phyloP scores from a whole-genome alignment of 2,329 filamentous ascomycete species.

The Plenodomus biglobosus region DNA sequence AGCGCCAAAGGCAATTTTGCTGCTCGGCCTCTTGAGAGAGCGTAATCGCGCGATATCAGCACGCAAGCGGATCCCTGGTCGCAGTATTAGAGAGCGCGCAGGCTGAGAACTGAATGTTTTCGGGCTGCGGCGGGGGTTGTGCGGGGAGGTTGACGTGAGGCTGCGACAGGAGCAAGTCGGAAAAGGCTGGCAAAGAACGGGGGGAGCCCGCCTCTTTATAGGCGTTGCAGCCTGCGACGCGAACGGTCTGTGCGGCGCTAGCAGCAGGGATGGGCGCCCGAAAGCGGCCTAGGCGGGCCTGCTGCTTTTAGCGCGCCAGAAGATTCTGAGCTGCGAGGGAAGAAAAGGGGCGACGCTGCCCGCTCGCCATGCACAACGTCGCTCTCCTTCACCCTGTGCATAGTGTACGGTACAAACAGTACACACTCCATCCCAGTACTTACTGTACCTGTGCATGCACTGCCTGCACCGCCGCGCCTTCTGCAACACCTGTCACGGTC shows the following conservation, averaged over 20 bases:
- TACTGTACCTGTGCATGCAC: too few relatives aligned
- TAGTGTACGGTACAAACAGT: too few relatives aligned
- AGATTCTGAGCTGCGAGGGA: slow-evolving; percentile 27
- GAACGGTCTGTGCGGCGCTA: slow-evolving; percentile 13
- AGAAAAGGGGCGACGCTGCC: slow-evolving; percentile 25
- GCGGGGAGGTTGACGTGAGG: slow-evolving; percentile 28
- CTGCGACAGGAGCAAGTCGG: slow-evolving; percentile 32
- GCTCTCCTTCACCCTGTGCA: slow-evolving; percentile 15
- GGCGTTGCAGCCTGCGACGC: slow-evolving; percentile 12
- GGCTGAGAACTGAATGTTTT: slow-evolving; percentile 27
- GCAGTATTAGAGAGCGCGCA: slow-evolving; percentile 39
- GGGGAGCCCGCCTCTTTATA: slow-evolving; percentile 30
- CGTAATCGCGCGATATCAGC: slow-evolving; percentile 31
- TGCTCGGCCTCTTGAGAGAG: slow-evolving; percentile 33
- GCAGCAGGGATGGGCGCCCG: slow-evolving; percentile 6
- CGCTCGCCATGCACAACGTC: slow-evolving; percentile 19
- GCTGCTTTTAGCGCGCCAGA: slow-evolving; percentile 30
- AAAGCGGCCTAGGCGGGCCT: slow-evolving; percentile 15
- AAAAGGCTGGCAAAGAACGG: slow-evolving; percentile 31
- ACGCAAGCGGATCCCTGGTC: slow-evolving; percentile 22
- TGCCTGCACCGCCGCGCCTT: not conserved
- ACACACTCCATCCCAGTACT: too few relatives aligned
- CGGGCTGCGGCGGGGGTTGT: slow-evolving; percentile 30
- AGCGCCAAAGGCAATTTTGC: slow-evolving; percentile 35
- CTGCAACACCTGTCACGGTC: too few relatives aligned